Conservation (phyloP, 2,329 filamentous ascomycete genomes). For the Sporothrix globosa region DNA sequence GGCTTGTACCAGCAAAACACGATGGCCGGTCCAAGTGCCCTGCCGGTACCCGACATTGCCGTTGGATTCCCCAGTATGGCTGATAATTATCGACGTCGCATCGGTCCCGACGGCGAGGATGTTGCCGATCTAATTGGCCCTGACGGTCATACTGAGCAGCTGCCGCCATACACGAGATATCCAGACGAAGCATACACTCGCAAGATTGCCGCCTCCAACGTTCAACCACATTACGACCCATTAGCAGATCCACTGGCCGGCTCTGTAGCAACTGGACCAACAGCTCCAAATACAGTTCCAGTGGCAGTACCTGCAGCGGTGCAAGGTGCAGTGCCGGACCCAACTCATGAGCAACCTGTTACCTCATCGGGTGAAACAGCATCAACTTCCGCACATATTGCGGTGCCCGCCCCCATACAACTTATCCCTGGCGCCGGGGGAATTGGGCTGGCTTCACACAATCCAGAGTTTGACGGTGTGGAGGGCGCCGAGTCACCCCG, state of each 20-base stretch:
- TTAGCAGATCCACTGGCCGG: neutral
- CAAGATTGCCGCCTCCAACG: conserved; percentile 52
- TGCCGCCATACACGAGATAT: conserved; percentile 90
- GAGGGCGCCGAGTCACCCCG: conserved; percentile 58
- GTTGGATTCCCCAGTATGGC: conserved; percentile 74
- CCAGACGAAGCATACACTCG: conserved; percentile 70
- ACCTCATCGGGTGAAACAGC: conserved; percentile 5
- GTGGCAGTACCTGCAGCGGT: conserved; percentile 22
- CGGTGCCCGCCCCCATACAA: neutral
- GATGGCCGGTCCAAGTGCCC: conserved; percentile 55
- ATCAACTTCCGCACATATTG: neutral
- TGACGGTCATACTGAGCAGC: conserved; percentile 84
- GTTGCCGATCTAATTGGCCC: conserved; percentile 83
- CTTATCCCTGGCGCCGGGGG: conserved; percentile 62
- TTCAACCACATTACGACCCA: conserved; percentile 27
- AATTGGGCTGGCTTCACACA: conserved; percentile 62
- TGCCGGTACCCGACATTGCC: conserved; percentile 51
- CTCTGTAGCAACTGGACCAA: neutral
- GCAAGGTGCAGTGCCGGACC: neutral
- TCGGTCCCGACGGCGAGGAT: conserved; percentile 83
- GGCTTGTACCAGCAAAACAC: conserved; percentile 83
- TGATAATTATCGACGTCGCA: conserved; percentile 69
- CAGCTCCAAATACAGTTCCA: conserved; percentile 16
- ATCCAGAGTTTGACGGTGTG: conserved; percentile 64
- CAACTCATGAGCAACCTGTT: conserved; percentile 12